Evolutionary conservation across 345 rosid species (phyloP), one percentile per base, ranked within the genome.

Genomic region (Murraya koenigii): DNA sequence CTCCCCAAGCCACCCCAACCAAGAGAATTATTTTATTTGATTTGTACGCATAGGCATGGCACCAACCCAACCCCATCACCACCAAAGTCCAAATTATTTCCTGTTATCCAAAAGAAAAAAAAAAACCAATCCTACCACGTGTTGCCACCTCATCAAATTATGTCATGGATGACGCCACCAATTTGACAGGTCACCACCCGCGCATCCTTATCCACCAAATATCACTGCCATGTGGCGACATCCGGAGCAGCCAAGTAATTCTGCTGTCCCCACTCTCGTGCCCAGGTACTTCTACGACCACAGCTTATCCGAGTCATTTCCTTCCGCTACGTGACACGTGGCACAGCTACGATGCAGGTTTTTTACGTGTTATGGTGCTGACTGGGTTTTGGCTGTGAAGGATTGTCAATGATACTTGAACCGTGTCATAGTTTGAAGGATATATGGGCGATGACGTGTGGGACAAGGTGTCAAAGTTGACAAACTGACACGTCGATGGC

Each of bases 221-320:
- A 25, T 41, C 10, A 0, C 15, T 6, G 0, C 79, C 80, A 84
- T 78, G 85, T 84, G 87, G 81, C 71, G 1, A 6, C 49, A 41
- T 30, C 39, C 6, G 19, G 52, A 13, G 7, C 35, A 3, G 23
- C 20, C 69, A 60, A 47, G 68, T 9, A 14, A n/a, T 41, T 5
- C 5, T 6, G 8, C 47, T 2, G 60, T 23, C 82, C 73, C 85
- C 54, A 47, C 68, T 3, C n/a, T 59, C 28, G 56, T 71, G 36
- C 83, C 79, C 82, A 47, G 33, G 72, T 67, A 76, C 81, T 0
- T 6, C 39, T 0, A 20, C 77, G 83, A 82, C 82, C 81, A 67
- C 72, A 30, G 2, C 15, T 9, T 38, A 7, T 7, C 30, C 47
- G 10, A 58, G 78, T 54, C 52, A 3, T 8, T 41, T 11, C 39